Conservation (phyloP, 2,329 filamentous ascomycete genomes). For the Raffaelea arxii region DNA sequence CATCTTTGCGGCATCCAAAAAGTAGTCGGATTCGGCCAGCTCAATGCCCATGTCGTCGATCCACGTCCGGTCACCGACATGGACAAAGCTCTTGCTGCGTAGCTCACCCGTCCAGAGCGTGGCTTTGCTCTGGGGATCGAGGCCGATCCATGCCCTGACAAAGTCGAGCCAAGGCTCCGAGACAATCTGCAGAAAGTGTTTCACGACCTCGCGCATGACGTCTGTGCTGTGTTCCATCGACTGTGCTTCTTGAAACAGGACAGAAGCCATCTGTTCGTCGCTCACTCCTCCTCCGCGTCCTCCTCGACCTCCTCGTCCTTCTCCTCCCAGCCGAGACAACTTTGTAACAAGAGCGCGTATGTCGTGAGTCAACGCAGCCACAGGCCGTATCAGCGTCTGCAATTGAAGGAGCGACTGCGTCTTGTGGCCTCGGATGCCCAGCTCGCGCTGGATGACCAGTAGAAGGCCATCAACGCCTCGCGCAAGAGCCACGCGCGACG, state of each 20-base stretch:
- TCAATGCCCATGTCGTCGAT: constrained; percentile 51
- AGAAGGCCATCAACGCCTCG: constrained; percentile 39
- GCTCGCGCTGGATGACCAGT: constrained; percentile 36
- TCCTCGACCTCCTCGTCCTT: too few relatives aligned
- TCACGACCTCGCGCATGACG: constrained; percentile 53
- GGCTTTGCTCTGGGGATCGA: constrained; percentile 42
- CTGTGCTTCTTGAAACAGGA: constrained; percentile 52
- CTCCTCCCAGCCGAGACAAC: constrained; percentile 25
- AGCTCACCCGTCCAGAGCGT: constrained; percentile 8
- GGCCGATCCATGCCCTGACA: constrained; percentile 66
- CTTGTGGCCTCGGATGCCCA: constrained; percentile 31
- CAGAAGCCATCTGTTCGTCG: constrained; percentile 53
- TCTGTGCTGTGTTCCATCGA: constrained; percentile 53
- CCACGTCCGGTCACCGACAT: constrained; percentile 42
- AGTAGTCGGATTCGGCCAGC: constrained; percentile 47
- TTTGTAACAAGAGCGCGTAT: constrained; percentile 41
- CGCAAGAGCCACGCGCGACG: constrained; percentile 41
- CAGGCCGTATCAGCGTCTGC: constrained; percentile 37
- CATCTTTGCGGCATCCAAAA: constrained; percentile 55
- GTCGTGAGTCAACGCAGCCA: constrained; percentile 38
- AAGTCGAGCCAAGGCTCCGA: constrained; percentile 25
- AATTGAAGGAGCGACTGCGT: constrained; percentile 43
- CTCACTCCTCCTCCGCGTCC: too few relatives aligned
- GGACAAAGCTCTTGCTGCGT: constrained; percentile 48
- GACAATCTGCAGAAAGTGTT: constrained; percentile 46